Evolutionary conservation across 2,329 filamentous ascomycete species (phyloP).

Genomic region (Diaporthe eres): DNA sequence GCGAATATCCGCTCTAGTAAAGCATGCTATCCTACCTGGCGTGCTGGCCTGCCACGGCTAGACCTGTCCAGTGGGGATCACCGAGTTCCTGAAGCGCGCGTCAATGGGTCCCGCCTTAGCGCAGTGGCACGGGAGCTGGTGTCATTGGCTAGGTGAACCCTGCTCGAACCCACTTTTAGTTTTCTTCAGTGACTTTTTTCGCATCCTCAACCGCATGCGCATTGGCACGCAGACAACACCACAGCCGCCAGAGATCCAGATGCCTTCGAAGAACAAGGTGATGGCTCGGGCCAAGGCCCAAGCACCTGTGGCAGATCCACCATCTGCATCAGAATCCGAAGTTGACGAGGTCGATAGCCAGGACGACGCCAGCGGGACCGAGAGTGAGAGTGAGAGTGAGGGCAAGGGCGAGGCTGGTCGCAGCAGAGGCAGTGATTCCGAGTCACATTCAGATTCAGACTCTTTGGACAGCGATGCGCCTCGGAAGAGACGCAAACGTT

Average conservation of each 20-base stretch:
- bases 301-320: conserved; percentile 8
- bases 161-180: not conserved
- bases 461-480: conserved; percentile 57
- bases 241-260: not conserved
- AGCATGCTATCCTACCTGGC: not conserved
- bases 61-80: not conserved
- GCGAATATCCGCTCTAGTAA: not conserved
- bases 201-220: conserved; percentile 9
- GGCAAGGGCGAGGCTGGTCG: conserved; percentile 45
- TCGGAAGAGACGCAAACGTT: conserved; percentile 59
- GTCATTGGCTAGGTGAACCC: conserved; percentile 24
- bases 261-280: conserved; percentile 37
- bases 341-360: not conserved
- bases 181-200: conserved; percentile 33
- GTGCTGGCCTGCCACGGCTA: not conserved
- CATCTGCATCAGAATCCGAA: conserved; percentile 26
- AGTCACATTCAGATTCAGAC: conserved; percentile 65
- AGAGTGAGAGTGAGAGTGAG: conserved; percentile 43
- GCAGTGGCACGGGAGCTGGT: conserved; percentile 5
- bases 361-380: conserved; percentile 35
- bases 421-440: conserved; percentile 10
- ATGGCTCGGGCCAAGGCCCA: conserved; percentile 5
- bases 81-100: conserved; percentile 37
- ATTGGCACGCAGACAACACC: not conserved
- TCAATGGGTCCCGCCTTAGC: conserved; percentile 33